Conservation (phyloP, 164 flowering plant genomes). For the Umbilicus rupestris region DNA sequence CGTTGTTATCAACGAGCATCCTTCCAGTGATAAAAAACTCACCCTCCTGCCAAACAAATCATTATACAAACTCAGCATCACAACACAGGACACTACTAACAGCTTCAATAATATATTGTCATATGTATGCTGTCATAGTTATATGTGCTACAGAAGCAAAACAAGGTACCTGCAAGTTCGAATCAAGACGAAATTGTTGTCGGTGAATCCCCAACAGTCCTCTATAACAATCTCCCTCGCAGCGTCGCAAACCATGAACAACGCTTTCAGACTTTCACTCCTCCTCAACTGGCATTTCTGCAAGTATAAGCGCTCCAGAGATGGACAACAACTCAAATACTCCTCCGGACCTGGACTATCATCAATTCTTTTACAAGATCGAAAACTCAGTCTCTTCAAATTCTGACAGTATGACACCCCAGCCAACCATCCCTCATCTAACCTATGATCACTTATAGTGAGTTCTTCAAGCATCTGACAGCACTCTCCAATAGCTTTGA, state of each 20-base stretch:
- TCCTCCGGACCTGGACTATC: conserved; percentile 41
- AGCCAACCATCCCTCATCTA: conserved; percentile 90
- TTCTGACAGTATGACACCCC: conserved; percentile 64
- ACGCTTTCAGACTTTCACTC: conserved; percentile 40
- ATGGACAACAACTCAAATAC: conserved; percentile 58
- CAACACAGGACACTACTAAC: neutral
- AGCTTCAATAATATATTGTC: neutral
- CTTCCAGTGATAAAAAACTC: conserved; percentile 58
- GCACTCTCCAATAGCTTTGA: conserved; percentile 80
- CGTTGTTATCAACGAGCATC: conserved; percentile 73
- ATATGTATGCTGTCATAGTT: neutral
- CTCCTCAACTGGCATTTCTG: conserved; percentile 73
- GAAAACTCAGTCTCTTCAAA: conserved; percentile 69
- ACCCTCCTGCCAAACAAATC: conserved; percentile 49
- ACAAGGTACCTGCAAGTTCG: conserved; percentile 51
- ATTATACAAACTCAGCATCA: neutral
- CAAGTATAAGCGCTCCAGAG: conserved; percentile 61
- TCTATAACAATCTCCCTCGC: conserved; percentile 51
- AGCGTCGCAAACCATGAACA: conserved; percentile 53
- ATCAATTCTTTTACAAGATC: conserved; percentile 69
- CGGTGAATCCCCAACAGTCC: conserved; percentile 85
- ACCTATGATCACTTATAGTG: conserved; percentile 50
- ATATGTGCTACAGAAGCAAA: neutral
- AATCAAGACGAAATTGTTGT: conserved; percentile 49
- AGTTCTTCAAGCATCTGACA: conserved; percentile 92